phyloP scores from a whole-genome alignment of 345 rosid genomes.

The Aegle marmelos region DNA sequence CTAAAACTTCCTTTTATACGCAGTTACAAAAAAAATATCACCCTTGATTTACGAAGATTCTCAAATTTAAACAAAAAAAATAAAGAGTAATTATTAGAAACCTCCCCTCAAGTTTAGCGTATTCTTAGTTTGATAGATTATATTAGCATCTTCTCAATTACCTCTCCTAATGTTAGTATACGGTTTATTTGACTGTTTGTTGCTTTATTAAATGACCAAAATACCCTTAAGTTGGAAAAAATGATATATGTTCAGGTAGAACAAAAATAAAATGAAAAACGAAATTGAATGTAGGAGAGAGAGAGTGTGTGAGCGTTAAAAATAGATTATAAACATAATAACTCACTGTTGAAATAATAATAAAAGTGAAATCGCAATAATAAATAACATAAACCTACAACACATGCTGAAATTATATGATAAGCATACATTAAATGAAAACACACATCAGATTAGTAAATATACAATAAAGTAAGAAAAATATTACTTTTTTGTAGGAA shows the following conservation, averaged over 20 bases:
- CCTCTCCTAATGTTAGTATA: too few species aligned
- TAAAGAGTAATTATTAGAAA: too few species aligned
- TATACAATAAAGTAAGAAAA: neutral
- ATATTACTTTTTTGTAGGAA: neutral
- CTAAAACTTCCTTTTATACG: too few species aligned
- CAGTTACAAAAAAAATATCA: too few species aligned
- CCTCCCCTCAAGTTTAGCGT: rapidly evolving
- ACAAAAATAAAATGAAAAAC: neutral
- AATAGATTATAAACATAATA: neutral
- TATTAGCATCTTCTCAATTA: too few species aligned
- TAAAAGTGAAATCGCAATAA: neutral
- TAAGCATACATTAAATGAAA: neutral
- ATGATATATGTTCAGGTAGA: too few species aligned
- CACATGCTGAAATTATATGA: neutral
- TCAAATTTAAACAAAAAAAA: too few species aligned
- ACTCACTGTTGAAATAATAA: neutral
- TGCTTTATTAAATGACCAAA: too few species aligned
- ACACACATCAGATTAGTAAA: neutral
- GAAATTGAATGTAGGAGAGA: neutral
- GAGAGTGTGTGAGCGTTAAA: neutral
- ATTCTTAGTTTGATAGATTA: too few species aligned
- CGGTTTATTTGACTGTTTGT: too few species aligned
- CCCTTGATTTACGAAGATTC: too few species aligned
- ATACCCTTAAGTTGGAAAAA: too few species aligned
- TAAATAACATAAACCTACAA: neutral